Evolutionary conservation across 345 rosid genomes (phyloP), one percentile per base, ranked within the genome.

Genomic region (Brassica carinata): DNA sequence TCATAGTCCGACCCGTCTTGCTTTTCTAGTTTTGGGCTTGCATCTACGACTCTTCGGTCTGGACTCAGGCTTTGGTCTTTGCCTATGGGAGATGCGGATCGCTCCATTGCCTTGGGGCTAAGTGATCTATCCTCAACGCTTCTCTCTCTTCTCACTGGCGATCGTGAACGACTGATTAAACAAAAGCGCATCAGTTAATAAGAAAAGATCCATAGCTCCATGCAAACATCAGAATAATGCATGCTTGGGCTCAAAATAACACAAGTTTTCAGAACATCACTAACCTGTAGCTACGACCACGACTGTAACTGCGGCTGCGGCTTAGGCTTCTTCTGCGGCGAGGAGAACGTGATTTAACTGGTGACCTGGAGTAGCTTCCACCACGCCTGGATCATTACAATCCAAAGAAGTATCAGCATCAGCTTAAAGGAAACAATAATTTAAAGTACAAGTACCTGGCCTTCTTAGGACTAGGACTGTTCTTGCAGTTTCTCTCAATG

Each of bases 401-500:
- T 14, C 36, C 72, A 81, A 66, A 72, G 8, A 30, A 2, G 33
- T 29, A 63, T 82, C 19, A 82, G 78, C 63, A 66, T 48, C 38
- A 30, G 55, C 59, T 30, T 31, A 4, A 51, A 43, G 48, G 2
- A 80, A 34, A 4, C 43, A 72, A 71, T 17, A 34, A 18, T 31
- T 19, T 5, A 0, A 17, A 2, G 11, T 33, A 30, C 0, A 74
- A 31, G 36, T 80, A 91, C 97, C 80, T 91, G 26, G 89, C 76
- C 84, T 91, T 95, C 87, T 88, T 86, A 23, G 97, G 94, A 55
- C 80, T 75, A 18, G 81, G 75, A 82, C 98, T 94, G 83, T 90
- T 95, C 84, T 89, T 92, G 84, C 99, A 95, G 85, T 89, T 89
- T 71, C 98, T 86, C 81, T 95, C 99, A 69, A 93, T 90, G 84